Evolutionary conservation across 169 alveolate species (phyloP), one percentile per base, ranked within the genome.

Genomic region (Besnoitia besnoiti): DNA sequence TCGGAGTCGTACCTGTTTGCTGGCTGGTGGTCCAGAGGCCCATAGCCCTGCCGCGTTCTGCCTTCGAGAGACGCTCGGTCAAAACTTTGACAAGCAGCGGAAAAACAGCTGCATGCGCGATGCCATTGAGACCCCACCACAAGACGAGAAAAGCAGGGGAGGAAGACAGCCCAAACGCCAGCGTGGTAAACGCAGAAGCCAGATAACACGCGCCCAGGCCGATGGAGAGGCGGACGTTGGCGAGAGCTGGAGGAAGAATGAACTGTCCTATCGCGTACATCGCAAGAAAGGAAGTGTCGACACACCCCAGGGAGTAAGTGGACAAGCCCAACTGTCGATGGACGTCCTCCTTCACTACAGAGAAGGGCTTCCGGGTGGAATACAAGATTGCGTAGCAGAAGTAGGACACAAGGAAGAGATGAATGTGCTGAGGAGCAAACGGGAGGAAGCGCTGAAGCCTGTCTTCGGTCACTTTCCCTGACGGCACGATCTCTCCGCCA

Each of bases 11-110:
- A 91, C 94, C 94, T 8, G 73, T 39, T 39, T 95, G 96, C 90
- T 95, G 96, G 40, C 95, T 91, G 76, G 96, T 95, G 4, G 95
- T 93, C 96, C 96, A 95, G 39, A 92, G 75, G 12, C 96, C 95
- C 50, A 95, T 77, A 39, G 90, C 93, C 46, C 90, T 42, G 19
- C 96, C 96, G 67, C 96, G 79, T 33, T 82, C 76, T 19, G 85
- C 89, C 5, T 82, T 76, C 24, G 87, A 85, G 80, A 93, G 91
- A 44, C 94, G 85, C 47, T 85, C 59, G 47, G 92, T 73, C 49
- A 95, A 80, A 42, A 46, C 77, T 47, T 91, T 92, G 77, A 95
- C 94, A n/a, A 95, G 61, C 84, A 95, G 85, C 61, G 96, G 96
- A 90, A 92, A 95, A 8, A 84, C 94, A 5, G 96, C 95, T 4